Conservation (phyloP, 1,284 basidiomycete genomes). For the Leccinum griseonigrum region DNA sequence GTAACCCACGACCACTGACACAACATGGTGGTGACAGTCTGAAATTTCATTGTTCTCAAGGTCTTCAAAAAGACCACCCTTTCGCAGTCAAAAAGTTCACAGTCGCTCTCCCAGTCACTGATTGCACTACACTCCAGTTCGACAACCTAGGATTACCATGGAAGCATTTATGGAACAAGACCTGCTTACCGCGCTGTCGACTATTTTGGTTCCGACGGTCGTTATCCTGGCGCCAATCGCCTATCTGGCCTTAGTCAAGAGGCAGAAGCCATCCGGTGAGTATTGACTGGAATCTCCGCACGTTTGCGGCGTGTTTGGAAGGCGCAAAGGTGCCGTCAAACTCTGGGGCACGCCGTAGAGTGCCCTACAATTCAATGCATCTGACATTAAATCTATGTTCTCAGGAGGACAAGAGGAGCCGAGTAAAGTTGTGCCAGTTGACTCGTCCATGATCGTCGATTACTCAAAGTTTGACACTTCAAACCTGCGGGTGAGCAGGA, state of each 20-base stretch:
- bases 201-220: constrained; percentile 10
- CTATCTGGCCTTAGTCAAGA: constrained; percentile 17
- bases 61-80: background rate
- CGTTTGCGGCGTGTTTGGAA: background rate
- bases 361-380: constrained; percentile 3
- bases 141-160: background rate
- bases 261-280: constrained; percentile 12
- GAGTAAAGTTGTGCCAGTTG: background rate
- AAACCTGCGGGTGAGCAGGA: constrained; percentile 52
- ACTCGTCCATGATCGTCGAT: constrained; percentile 2
- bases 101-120: background rate
- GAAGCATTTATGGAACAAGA: constrained; percentile 3
- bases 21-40: no score
- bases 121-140: background rate
- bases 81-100: background rate
- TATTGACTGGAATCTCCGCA: background rate
- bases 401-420: constrained; percentile 6
- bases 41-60: background rate
- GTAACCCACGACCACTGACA: background rate
- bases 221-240: constrained; percentile 14
- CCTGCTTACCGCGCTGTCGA: constrained; percentile 4
- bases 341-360: background rate
- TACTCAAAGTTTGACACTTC: constrained; percentile 29
- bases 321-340: background rate
- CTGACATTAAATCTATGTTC: constrained; percentile 17